A percentile compares a stretch with the other conserved stretches of the same genome.
phyloP scores from a whole-genome alignment of 23 red algal species.

The Gracilaria caudata region DNA sequence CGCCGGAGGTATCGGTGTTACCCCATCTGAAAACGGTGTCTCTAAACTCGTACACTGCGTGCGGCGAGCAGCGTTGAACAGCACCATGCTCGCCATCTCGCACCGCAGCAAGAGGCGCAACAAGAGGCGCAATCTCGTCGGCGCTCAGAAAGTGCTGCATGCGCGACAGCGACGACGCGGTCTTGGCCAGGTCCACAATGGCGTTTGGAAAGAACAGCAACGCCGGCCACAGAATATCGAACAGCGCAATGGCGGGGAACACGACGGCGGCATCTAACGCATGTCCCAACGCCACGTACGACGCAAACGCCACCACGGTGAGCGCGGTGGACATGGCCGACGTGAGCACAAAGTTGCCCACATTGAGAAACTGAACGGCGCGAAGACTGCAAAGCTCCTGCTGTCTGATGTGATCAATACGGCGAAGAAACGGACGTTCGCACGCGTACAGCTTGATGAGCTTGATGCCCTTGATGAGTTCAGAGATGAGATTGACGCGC shows the following conservation, averaged over 20 bases:
- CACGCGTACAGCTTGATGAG: constrained; percentile 93
- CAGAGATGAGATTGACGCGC: constrained; percentile 61
- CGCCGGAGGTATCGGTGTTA: neutral
- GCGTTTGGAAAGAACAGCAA: constrained; percentile 80
- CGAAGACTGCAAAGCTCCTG: constrained; percentile 47
- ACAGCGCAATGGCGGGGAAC: constrained; percentile 90
- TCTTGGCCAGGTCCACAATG: constrained; percentile 57
- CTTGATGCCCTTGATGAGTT: constrained; percentile 72
- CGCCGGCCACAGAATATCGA: constrained; percentile 87
- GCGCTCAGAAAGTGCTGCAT: constrained; percentile 68
- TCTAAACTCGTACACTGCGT: neutral
- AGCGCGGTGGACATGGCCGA: constrained; percentile 55
- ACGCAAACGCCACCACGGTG: constrained; percentile 60
- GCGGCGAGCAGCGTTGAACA: neutral
- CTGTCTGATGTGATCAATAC: constrained; percentile 13
- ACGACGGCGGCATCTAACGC: constrained; percentile 59
- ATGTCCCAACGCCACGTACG: constrained; percentile 50
- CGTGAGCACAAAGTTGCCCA: constrained; percentile 26
- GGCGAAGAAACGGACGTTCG: constrained; percentile 68
- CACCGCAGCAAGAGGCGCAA: neutral
- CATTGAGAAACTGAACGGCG: constrained; percentile 12
- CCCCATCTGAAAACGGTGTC: constrained; percentile 10
- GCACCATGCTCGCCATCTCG: neutral
- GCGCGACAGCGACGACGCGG: constrained; percentile 50
- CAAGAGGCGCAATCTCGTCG: constrained; percentile 28